Base-by-base conservation (phyloP, 805 yeast species). In the Scheffersomyces coipomensis region DNA sequence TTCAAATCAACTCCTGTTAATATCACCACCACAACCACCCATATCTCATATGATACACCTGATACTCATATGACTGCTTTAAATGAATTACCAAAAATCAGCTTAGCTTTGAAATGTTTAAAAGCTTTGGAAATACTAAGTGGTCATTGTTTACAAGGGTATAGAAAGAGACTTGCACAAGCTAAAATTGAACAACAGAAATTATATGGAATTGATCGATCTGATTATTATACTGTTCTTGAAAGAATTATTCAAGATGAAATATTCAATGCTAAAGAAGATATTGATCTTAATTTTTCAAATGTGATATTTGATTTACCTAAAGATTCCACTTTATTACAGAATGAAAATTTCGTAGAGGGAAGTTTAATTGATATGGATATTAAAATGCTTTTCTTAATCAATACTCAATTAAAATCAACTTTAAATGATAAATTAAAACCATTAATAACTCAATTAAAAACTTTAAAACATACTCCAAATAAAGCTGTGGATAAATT, bases 21-120 rank as follows among this genome's bases (percentile, higher is more conserved):
- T 21, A 54, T 67, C 3, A 55, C 71, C 2, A 24, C 40, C 1
- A 44, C 50, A 1, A 58, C 60, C 2, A 51, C 60, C 2, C 66
- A 75, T 58, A 57, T 76, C 51, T 66, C 79, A 35, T 64, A 71
- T 62, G 56, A 66, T 53, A 38, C 67, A 48, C 55, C 60, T 48
- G 61, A 73, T 58, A 23, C 60, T 49, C 34, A 59, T 2, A 57
- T 63, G 3, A 48, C 44, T 7, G 62, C 72, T 1, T 52, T 70
- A 23, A 44, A 48, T 11, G 60, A 55, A 5, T 47, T 67, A 17
- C 71, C 74, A 2, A 29, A 52, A 3, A 35, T 46, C 2, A 43
- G 49, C 2, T 34, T 43, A 3, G 62, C 66, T 2, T 30, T 44
- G 3, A 54, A 51, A 34, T 62, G 71, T 36, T 42, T 65, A 25